A percentile compares a stretch with the other conserved stretches of the same genome.
Evolutionary conservation across 768 basidiomycete species (phyloP).

Genomic region (Trametes cingulata): DNA sequence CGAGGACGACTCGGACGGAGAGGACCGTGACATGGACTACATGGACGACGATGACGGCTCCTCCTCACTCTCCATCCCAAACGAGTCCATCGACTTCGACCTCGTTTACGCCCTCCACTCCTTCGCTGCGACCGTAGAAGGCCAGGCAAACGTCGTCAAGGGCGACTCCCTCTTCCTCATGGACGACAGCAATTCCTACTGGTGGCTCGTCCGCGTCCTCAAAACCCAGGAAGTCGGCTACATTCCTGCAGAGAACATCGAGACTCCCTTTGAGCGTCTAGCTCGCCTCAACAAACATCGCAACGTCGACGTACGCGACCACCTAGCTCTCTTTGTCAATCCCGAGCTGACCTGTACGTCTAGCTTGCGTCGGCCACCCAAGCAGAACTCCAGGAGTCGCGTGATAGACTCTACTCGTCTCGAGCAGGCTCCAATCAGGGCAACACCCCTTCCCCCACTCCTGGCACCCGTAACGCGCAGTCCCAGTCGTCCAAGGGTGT

Average conservation of each 20-base stretch:
- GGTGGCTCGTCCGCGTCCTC: constrained; percentile 99
- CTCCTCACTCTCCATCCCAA: constrained; percentile 82
- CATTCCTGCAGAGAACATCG: constrained; percentile 99
- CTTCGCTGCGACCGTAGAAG: constrained; percentile 97
- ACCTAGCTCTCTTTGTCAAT: background rate
- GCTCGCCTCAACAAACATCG: constrained; percentile 96
- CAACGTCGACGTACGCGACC: constrained; percentile 83
- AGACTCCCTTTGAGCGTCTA: constrained; percentile 95
- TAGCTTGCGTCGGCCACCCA: constrained; percentile 78
- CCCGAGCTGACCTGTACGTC: background rate
- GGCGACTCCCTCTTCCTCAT: constrained; percentile 95
- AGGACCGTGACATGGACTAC: constrained; percentile 65
- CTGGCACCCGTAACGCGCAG: constrained; percentile 35
- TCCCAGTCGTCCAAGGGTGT: constrained; percentile 45
- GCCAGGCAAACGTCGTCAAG: constrained; percentile 98
- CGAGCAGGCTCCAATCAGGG: constrained; percentile 47
- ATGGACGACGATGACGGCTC: constrained; percentile 76
- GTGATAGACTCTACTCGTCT: constrained; percentile 52
- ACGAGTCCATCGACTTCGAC: constrained; percentile 92
- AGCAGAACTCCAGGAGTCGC: constrained; percentile 56
- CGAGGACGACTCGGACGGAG: constrained; percentile 80
- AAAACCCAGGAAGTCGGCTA: constrained; percentile 99
- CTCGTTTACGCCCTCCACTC: constrained; percentile 93
- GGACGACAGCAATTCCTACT: constrained; percentile 99
- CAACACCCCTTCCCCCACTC: constrained; percentile 50